A percentile compares a stretch with the other conserved stretches of the same genome.
Evolutionary conservation across 2,329 filamentous ascomycete genomes (phyloP).

Genomic region (Aureobasidium sp.): DNA sequence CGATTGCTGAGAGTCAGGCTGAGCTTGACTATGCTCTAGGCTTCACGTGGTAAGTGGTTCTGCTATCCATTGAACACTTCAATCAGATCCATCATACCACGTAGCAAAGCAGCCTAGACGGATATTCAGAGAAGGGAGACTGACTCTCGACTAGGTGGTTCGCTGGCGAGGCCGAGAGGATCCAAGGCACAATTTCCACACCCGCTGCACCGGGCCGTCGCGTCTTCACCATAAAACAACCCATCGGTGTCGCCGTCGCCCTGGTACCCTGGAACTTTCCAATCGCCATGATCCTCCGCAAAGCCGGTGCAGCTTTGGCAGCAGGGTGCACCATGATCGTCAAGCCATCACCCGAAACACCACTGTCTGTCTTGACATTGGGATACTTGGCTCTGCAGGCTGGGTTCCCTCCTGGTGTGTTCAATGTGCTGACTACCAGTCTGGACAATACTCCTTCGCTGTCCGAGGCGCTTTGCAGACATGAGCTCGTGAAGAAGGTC

Average conservation of each 20-base stretch:
- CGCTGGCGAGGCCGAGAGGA: constrained; percentile 50
- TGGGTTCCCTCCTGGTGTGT: constrained; percentile 53
- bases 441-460: constrained; percentile 49
- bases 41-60: constrained; percentile 39
- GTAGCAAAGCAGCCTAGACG: no score
- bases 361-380: constrained; percentile 50
- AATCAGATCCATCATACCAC: background rate
- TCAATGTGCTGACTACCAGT: constrained; percentile 56
- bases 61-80: background rate
- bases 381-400: constrained; percentile 48
- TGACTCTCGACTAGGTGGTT: constrained; percentile 34
- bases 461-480: constrained; percentile 49
- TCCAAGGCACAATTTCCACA: constrained; percentile 55
- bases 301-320: constrained; percentile 60
- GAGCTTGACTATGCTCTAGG: constrained; percentile 45
- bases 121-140: no score
- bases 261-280: constrained; percentile 70
- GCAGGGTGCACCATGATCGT: constrained; percentile 68
- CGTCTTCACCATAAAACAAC: constrained; percentile 67
- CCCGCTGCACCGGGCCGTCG: constrained; percentile 56
- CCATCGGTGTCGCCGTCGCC: constrained; percentile 60
- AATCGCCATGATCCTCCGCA: constrained; percentile 60
- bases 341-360: constrained; percentile 64
- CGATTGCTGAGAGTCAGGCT: constrained; percentile 41
- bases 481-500: constrained; percentile 55